Percentiles rank a stretch among this genome's conserved stretches.
Conservation (phyloP, 108 stramenopile species). For the Nitzschia inconspicua region DNA sequence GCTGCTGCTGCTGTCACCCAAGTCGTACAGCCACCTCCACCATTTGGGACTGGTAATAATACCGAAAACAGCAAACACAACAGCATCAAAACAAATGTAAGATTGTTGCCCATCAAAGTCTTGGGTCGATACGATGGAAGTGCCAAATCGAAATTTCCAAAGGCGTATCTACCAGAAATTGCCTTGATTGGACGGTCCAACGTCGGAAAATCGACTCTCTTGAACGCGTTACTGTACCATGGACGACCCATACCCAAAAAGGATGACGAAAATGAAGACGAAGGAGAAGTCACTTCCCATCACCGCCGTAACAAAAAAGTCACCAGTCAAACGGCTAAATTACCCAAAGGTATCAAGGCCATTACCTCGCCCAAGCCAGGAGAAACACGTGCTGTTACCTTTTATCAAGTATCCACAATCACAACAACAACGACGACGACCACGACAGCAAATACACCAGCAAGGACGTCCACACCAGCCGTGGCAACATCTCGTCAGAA, state of each 20-base stretch:
- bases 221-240: constrained; percentile 76
- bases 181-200: constrained; percentile 79
- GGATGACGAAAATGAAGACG: not conserved
- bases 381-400: constrained; percentile 65
- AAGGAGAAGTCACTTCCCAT: not conserved
- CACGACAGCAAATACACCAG: not conserved
- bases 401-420: constrained; percentile 64
- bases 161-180: not conserved
- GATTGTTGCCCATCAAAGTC: constrained; percentile 1
- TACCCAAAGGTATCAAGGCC: constrained; percentile 78
- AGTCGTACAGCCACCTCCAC: constrained; percentile 2
- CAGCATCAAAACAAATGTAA: not conserved
- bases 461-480: not conserved
- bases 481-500: not conserved
- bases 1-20: too few relatives aligned
- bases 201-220: constrained; percentile 73
- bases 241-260: constrained; percentile 12
- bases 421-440: not conserved
- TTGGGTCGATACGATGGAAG: not conserved
- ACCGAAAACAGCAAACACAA: not conserved
- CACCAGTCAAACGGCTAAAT: constrained; percentile 39
- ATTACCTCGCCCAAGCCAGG: constrained; percentile 59
- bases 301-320: constrained; percentile 6
- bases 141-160: not conserved
- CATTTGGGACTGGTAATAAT: constrained; percentile 12